A percentile compares a stretch with the other conserved stretches of the same genome.
phyloP scores from a whole-genome alignment of 1,284 basidiomycete genomes.

The Hemileia vastatrix region DNA sequence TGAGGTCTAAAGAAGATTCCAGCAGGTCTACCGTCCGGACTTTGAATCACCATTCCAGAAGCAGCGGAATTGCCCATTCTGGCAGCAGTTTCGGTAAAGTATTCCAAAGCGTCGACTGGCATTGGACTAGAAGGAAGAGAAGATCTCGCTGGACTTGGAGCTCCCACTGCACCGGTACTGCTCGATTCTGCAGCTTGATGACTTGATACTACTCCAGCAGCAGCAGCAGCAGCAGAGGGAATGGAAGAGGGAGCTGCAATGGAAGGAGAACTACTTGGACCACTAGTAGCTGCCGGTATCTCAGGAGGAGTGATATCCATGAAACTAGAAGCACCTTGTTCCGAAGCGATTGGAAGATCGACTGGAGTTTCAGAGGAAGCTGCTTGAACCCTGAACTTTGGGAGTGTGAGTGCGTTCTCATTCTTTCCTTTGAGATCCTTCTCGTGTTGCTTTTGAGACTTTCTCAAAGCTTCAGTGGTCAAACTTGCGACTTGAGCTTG shows the following conservation, averaged over 20 bases:
- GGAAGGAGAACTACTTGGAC: too few species aligned
- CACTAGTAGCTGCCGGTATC: neutral
- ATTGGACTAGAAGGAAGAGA: constrained; percentile 27
- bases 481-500: neutral
- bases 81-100: constrained; percentile 66
- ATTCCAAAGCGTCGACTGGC: constrained; percentile 71
- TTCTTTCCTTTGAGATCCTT: neutral
- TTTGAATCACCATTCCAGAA: constrained; percentile 80
- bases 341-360: neutral
- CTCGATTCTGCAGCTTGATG: neutral
- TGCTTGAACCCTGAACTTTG: neutral
- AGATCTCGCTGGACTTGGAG: neutral
- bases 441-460: neutral
- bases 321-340: neutral
- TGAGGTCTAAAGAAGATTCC: constrained; percentile 92
- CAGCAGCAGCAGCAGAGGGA: neutral
- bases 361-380: neutral
- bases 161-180: neutral
- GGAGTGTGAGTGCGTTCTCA: neutral
- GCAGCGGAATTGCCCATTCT: constrained; percentile 64
- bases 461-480: neutral
- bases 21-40: constrained; percentile 79
- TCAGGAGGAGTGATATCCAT: neutral
- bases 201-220: neutral
- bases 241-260: too few species aligned